Conservation (phyloP, 345 rosid genomes). For the Tarenaya hassleriana region DNA sequence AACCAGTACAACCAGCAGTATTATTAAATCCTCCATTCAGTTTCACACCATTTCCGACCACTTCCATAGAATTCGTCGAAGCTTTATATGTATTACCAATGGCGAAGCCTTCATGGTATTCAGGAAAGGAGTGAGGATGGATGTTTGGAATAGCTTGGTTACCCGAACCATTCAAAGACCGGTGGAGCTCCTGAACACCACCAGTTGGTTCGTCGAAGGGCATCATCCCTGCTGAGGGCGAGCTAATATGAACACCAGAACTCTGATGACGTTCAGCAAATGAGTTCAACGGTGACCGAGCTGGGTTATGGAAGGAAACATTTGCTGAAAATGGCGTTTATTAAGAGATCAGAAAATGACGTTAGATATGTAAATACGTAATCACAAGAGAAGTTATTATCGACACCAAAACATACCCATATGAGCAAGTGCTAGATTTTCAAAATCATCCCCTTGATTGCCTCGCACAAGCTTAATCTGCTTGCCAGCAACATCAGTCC, state of each 20-base stretch:
- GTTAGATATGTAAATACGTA: neutral
- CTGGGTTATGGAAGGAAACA: conserved; percentile 38
- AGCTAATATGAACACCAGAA: conserved; percentile 39
- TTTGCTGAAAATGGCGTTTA: conserved; percentile 15
- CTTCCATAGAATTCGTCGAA: conserved; percentile 34
- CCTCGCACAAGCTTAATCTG: conserved; percentile 57
- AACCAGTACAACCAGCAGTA: conserved; percentile 33
- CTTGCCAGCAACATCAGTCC: conserved; percentile 62
- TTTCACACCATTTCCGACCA: conserved; percentile 38
- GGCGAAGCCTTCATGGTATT: conserved; percentile 51
- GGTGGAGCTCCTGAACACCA: conserved; percentile 40
- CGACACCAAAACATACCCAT: conserved; percentile 36
- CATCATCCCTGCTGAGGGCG: conserved; percentile 49
- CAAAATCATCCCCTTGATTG: conserved; percentile 36
- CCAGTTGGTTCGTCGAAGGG: conserved; percentile 52
- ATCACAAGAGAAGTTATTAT: too few species aligned
- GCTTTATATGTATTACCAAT: conserved; percentile 47
- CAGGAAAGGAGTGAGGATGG: conserved; percentile 75
- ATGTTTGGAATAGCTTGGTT: conserved; percentile 43
- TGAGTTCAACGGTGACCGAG: conserved; percentile 36
- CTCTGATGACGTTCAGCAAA: conserved; percentile 48
- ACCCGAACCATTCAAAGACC: conserved; percentile 40
- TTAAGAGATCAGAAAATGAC: conserved; percentile 7
- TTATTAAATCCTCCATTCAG: conserved; percentile 43
- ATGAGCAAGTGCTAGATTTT: conserved; percentile 37